A percentile compares a stretch with the other conserved stretches of the same genome.
These are phyloP conservation scores for Senna tora DNA, from an alignment of 306 rosid genomes.

Conservation along the genomic window DNA sequence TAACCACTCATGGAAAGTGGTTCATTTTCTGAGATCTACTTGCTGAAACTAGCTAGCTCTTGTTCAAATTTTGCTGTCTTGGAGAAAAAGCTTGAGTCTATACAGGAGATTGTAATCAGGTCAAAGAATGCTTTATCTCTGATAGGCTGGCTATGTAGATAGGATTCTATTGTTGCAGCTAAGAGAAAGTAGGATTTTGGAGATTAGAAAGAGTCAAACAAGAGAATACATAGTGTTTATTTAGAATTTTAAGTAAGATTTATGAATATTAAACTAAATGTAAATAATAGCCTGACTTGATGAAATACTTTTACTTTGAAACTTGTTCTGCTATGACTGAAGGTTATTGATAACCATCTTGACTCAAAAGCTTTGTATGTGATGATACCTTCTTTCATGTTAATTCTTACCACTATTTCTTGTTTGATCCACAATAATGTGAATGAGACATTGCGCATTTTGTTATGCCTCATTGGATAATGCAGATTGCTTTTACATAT, in stretches of 20 bases:
- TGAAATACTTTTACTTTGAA: background rate
- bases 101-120: too few relatives aligned
- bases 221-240: background rate
- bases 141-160: too few relatives aligned
- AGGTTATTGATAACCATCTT: constrained; percentile 12
- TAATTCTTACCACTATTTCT: background rate
- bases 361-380: background rate
- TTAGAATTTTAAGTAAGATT: background rate
- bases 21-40: too few relatives aligned
- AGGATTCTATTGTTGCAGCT: too few relatives aligned
- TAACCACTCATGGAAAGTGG: too few relatives aligned
- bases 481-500: background rate
- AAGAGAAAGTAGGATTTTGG: too few relatives aligned
- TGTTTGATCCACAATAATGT: background rate
- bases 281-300: too few relatives aligned
- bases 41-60: too few relatives aligned
- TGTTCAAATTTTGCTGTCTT: too few relatives aligned
- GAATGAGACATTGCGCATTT: background rate
- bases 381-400: background rate
- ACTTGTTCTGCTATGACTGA: background rate
- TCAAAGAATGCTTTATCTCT: too few relatives aligned
- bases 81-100: too few relatives aligned
- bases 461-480: constrained; percentile 1
- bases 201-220: background rate
- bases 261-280: background rate